Base-by-base conservation (phyloP, 2,329 filamentous ascomycete species). In the Pestalotiopsis fici region DNA sequence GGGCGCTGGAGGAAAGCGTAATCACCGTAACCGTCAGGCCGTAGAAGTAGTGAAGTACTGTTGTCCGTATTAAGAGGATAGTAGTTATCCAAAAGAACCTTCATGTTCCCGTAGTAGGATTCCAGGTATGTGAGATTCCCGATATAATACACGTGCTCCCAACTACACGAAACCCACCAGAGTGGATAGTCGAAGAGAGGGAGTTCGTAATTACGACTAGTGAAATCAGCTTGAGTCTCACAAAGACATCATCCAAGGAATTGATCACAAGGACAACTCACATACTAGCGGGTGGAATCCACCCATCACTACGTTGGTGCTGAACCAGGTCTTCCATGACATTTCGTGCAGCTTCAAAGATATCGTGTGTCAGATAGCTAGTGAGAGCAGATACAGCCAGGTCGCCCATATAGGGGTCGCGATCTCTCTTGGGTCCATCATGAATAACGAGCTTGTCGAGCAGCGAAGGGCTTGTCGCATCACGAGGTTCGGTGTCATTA, bases 221-320 rank as follows among this genome's bases (percentile, higher is more conserved):
- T n/a, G 2, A 2, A 11, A 23, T 35, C 21, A 59, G 54, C 1
- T 35, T 2, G 1, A 35, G 11, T 7, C 31, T 35, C 11, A 35
- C 5, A 35, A 35, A 35, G 60, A 13, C 62, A 39, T n/a, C 3
- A 37, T 27, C 35, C 39, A n/a, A n/a, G n/a, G n/a, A n/a, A n/a
- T n/a, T n/a, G n/a, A n/a, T n/a, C n/a, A n/a, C 27, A 13, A 47
- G 37, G 9, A 18, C n/a, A 15, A 70, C 81, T 74, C 73, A 82
- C 80, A 87, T 87, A 74, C 83, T 85, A 7, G 85, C 82, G 0
- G 85, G 85, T 5, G 85, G 85, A 59, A 87, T 85, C 84, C 84
- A 87, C 3, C 85, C 85, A 69, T 87, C 85, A 2, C 66, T 74
- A 23, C 83, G 74, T 72, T 87, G 85, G 70, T 86, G 84, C 54